These are phyloP conservation scores for Citrus reticulata DNA, from an alignment of 345 rosid genomes.

Conservation along the genomic window DNA sequence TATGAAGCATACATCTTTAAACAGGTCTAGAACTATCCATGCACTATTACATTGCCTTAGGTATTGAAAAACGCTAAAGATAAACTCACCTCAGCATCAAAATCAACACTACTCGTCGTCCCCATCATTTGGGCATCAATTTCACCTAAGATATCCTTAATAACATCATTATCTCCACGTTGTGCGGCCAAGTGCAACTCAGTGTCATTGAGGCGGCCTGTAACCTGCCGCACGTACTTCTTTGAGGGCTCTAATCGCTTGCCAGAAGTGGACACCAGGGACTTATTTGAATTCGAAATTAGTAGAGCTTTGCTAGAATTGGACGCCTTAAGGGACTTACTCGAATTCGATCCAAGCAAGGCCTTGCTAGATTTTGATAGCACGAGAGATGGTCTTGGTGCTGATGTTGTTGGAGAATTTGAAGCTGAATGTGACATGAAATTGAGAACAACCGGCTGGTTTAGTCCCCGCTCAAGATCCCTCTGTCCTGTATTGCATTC, in stretches of 20 bases:
- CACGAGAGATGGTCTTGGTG: conserved; percentile 37
- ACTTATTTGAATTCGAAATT: conserved; percentile 59
- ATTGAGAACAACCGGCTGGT: conserved; percentile 9
- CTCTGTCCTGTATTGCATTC: conserved; percentile 27
- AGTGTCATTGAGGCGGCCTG: conserved; percentile 92
- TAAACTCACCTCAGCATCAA: conserved; percentile 57
- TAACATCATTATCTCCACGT: conserved; percentile 64
- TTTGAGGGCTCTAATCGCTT: conserved; percentile 73
- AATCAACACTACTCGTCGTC: conserved; percentile 61
- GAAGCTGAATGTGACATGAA: conserved; percentile 9
- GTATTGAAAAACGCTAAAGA: background rate
- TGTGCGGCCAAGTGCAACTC: conserved; percentile 92
- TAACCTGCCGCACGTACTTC: conserved; percentile 93
- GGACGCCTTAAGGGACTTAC: conserved; percentile 41
- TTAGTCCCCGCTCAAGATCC: conserved; percentile 37
- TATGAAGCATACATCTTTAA: background rate
- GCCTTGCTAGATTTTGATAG: conserved; percentile 48
- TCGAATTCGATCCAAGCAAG: conserved; percentile 36
- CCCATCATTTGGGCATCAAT: conserved; percentile 72
- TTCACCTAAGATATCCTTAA: conserved; percentile 64
- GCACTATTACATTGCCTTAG: background rate
- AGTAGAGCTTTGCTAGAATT: conserved; percentile 53
- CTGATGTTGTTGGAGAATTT: conserved; percentile 32
- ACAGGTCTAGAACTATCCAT: background rate
- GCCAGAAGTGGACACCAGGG: conserved; percentile 61